Percentiles rank a stretch among this genome's conserved stretches.
Conservation (phyloP, 208 protist genomes). For the Jaenimonas drosophilae region DNA sequence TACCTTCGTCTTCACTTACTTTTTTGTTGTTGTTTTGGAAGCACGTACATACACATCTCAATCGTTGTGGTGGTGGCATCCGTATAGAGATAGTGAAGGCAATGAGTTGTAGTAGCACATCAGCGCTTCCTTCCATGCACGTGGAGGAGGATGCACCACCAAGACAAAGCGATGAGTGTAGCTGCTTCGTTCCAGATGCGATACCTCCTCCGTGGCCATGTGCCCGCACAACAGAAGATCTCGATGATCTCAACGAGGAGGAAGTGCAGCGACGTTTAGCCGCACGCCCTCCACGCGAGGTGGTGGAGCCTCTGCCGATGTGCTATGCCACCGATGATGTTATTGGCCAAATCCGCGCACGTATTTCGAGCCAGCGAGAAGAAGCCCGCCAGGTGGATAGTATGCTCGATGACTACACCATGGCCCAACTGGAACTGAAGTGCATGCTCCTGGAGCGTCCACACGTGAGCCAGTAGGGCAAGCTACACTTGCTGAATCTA, state of each 20-base stretch:
- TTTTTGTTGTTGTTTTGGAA: no score
- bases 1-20: no score
- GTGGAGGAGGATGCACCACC: neutral
- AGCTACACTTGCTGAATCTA: no score
- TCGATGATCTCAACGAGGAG: neutral
- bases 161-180: neutral
- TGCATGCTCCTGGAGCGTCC: conserved; percentile 13
- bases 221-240: neutral
- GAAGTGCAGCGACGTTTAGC: neutral
- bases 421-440: conserved; percentile 15
- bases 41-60: no score
- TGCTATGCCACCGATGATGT: conserved; percentile 5
- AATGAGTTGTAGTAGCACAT: no score
- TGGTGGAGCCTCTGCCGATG: neutral
- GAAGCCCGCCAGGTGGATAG: neutral
- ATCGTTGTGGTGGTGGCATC: neutral
- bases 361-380: conserved; percentile 6
- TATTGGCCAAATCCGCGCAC: conserved; percentile 6
- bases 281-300: neutral
- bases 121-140: neutral
- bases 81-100: neutral
- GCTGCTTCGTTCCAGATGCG: neutral
- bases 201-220: neutral
- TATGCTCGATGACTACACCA: conserved; percentile 6
- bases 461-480: no score